phyloP scores from a whole-genome alignment of 345 rosid species.

The Gossypium bickii region DNA sequence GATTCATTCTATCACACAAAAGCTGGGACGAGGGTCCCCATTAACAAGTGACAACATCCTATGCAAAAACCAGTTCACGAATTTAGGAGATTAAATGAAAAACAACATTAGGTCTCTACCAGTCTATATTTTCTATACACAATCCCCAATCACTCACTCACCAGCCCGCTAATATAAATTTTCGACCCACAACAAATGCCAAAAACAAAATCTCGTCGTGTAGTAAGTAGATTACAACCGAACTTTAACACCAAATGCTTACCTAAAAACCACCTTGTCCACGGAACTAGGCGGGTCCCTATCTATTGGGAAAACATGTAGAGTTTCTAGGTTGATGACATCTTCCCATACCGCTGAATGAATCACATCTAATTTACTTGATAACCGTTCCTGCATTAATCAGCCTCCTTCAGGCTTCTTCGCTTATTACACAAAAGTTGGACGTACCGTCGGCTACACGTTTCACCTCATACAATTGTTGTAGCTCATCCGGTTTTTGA shows the following conservation, averaged over 20 bases:
- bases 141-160: background rate
- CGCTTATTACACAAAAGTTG: background rate
- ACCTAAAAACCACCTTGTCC: background rate
- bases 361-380: background rate
- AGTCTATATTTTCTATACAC: conserved; percentile 8
- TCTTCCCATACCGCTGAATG: background rate
- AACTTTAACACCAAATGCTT: conserved; percentile 16
- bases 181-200: background rate
- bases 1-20: conserved; percentile 11
- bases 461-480: background rate
- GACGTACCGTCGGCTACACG: background rate
- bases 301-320: background rate
- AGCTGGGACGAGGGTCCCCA: background rate
- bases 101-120: background rate
- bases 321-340: background rate
- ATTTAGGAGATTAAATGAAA: background rate
- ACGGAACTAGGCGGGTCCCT: background rate
- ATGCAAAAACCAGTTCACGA: conserved; percentile 6
- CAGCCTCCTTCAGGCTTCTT: background rate
- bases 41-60: conserved; percentile 9
- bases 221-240: conserved; percentile 26
- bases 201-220: background rate
- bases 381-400: background rate
- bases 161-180: background rate
- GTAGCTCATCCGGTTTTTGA: conserved; percentile 5